Conservation (phyloP, 768 basidiomycete species). For the Serendipita sp. region DNA sequence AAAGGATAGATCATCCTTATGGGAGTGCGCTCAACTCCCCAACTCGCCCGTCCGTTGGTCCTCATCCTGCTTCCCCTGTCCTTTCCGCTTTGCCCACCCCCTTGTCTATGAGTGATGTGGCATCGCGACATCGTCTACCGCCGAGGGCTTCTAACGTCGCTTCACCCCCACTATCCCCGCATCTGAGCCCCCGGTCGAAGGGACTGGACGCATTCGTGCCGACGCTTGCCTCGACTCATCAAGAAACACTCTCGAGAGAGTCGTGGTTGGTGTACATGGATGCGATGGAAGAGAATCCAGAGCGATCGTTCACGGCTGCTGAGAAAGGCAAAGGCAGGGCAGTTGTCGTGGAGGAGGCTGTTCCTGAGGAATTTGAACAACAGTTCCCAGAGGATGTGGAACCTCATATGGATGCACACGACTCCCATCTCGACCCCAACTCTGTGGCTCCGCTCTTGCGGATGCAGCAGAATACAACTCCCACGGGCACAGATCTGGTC, state of each 20-base stretch:
- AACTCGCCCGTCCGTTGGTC: slow-evolving; percentile 28
- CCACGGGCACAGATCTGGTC: neutral
- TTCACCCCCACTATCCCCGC: neutral
- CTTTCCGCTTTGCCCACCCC: slow-evolving; percentile 9
- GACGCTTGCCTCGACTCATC: neutral
- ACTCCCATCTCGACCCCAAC: neutral
- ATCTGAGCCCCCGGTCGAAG: neutral
- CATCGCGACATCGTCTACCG: slow-evolving; percentile 23
- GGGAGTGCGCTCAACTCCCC: slow-evolving; percentile 20
- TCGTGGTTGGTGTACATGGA: slow-evolving; percentile 2
- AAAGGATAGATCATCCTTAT: slow-evolving; percentile 13
- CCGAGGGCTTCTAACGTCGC: slow-evolving; percentile 15
- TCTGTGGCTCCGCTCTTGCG: neutral
- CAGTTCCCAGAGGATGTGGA: slow-evolving; percentile 1
- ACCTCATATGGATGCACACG: neutral
- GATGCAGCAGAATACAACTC: neutral
- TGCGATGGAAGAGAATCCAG: neutral
- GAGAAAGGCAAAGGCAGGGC: neutral
- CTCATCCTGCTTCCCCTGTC: slow-evolving; percentile 23
- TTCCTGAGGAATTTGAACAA: neutral
- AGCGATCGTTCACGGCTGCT: neutral
- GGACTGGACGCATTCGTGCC: neutral
- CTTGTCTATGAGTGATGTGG: slow-evolving; percentile 18
- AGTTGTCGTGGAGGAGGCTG: neutral
- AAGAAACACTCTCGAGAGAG: neutral